phyloP scores from a whole-genome alignment of 2,329 filamentous ascomycete genomes.

The Cercospora sp. region DNA sequence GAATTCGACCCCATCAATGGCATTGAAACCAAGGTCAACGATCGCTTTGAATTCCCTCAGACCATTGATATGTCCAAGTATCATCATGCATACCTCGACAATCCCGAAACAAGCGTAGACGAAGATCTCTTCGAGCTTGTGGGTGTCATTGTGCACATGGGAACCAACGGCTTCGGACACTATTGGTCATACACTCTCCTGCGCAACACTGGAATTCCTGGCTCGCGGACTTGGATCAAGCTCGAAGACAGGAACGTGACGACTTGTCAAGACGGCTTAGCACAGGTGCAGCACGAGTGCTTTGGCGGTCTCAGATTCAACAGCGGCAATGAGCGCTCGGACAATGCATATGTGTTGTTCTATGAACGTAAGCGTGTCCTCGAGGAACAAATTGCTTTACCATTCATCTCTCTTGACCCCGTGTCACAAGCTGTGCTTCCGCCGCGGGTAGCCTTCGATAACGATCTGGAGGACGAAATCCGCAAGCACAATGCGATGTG shows the following conservation, averaged over 20 bases:
- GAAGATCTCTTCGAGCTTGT: conserved; percentile 88
- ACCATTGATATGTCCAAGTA: conserved; percentile 86
- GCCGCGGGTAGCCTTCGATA: conserved; percentile 18
- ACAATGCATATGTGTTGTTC: conserved; percentile 96
- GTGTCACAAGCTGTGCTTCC: conserved; percentile 18
- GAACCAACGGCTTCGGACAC: conserved; percentile 89
- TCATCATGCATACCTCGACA: conserved; percentile 78
- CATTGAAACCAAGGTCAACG: conserved; percentile 89
- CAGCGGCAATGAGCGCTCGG: conserved; percentile 56
- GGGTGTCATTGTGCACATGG: conserved; percentile 90
- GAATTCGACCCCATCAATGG: conserved; percentile 71
- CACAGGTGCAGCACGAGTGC: conserved; percentile 70
- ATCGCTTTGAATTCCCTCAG: conserved; percentile 83
- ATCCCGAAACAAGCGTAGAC: conserved; percentile 55
- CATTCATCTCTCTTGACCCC: conserved; percentile 11
- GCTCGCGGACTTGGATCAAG: conserved; percentile 70
- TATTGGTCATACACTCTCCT: conserved; percentile 96
- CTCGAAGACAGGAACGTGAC: conserved; percentile 90
- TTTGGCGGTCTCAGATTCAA: conserved; percentile 58
- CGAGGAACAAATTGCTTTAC: conserved; percentile 20
- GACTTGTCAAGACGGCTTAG: conserved; percentile 65
- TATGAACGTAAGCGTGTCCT: conserved; percentile 62
- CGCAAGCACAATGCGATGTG: conserved; percentile 23
- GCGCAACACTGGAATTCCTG: conserved; percentile 54
- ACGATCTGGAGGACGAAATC: conserved; percentile 13